phyloP scores from a whole-genome alignment of 1,139 yeast species.

The Pichia sp. region DNA sequence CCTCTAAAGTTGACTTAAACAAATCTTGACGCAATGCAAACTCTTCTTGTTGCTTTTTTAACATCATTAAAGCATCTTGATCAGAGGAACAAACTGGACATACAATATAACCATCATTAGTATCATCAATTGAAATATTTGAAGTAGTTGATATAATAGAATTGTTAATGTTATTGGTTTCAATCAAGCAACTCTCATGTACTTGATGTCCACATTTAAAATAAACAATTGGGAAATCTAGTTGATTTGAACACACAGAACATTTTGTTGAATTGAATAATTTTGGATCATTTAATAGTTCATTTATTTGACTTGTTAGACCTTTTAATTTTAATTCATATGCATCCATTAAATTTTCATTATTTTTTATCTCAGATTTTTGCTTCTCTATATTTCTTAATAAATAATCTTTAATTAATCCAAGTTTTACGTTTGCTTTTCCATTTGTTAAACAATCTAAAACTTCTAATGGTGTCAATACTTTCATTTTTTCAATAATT shows the following conservation, averaged over 20 bases:
- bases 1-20: constrained; percentile 54
- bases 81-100: constrained; percentile 77
- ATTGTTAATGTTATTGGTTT: neutral
- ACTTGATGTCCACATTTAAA: constrained; percentile 85
- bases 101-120: constrained; percentile 17
- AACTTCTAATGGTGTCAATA: constrained; percentile 72
- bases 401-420: constrained; percentile 65
- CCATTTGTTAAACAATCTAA: constrained; percentile 64
- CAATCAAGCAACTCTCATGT: constrained; percentile 68
- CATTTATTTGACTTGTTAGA: constrained; percentile 48
- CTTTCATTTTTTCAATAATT: constrained; percentile 45
- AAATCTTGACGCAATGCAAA: constrained; percentile 57
- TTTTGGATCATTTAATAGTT: constrained; percentile 48
- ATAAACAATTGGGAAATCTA: constrained; percentile 78
- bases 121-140: constrained; percentile 14
- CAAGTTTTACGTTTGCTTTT: constrained; percentile 54
- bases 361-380: constrained; percentile 61
- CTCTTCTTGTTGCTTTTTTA: constrained; percentile 55
- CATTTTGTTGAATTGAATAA: constrained; percentile 59
- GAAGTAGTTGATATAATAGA: neutral
- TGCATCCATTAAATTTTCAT: constrained; percentile 57
- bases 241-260: constrained; percentile 56
- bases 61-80: constrained; percentile 55
- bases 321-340: constrained; percentile 63
- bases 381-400: constrained; percentile 57